phyloP scores from a whole-genome alignment of 129 eudicot species.

The Helianthus tuberosus region DNA sequence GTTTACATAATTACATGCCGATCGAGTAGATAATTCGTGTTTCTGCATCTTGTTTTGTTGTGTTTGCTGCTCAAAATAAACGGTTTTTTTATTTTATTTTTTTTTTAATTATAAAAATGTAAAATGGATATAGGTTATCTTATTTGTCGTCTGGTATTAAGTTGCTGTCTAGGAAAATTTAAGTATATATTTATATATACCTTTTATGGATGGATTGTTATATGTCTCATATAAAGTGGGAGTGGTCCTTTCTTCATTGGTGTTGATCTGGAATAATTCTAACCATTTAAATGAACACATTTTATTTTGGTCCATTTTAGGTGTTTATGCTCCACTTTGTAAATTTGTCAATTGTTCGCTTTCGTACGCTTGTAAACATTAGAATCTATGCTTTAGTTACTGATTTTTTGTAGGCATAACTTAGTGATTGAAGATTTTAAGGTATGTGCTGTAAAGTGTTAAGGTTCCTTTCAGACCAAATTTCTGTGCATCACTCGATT shows the following conservation, averaged over 20 bases:
- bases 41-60: constrained; percentile 1
- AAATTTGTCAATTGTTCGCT: too few species aligned
- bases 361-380: not conserved
- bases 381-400: too few species aligned
- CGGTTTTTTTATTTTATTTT: not conserved
- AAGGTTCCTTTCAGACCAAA: too few species aligned
- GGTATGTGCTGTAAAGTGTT: too few species aligned
- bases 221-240: not conserved
- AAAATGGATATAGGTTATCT: not conserved
- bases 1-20: not conserved
- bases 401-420: too few species aligned
- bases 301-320: not conserved
- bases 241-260: not conserved
- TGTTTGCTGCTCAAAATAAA: not conserved
- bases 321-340: too few species aligned
- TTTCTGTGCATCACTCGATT: too few species aligned
- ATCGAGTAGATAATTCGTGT: not conserved
- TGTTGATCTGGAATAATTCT: not conserved
- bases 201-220: not conserved
- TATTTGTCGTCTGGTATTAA: not conserved
- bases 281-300: not conserved
- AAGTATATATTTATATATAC: not conserved
- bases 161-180: not conserved
- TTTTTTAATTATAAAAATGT: too few species aligned
- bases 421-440: too few species aligned